Evolutionary conservation across 2,329 filamentous ascomycete genomes (phyloP).

Genomic region (Macrophomina pseudophaseolina): DNA sequence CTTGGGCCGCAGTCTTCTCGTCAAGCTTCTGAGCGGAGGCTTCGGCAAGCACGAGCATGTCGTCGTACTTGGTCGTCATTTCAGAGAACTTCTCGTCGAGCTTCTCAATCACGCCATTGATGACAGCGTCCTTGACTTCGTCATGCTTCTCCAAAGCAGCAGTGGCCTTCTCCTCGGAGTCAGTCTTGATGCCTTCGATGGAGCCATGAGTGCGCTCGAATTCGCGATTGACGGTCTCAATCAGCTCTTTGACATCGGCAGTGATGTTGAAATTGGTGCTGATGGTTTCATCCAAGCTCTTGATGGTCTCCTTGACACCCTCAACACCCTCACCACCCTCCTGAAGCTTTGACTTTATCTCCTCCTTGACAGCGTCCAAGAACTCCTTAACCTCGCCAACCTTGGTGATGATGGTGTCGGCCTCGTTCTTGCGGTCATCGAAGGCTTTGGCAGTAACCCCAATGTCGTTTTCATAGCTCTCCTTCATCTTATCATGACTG

Average conservation of each 20-base stretch:
- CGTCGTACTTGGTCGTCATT: constrained; percentile 85
- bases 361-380: constrained; percentile 77
- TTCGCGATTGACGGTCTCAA: constrained; percentile 78
- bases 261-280: constrained; percentile 51
- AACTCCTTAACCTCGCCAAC: constrained; percentile 79
- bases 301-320: constrained; percentile 63
- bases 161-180: constrained; percentile 67
- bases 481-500: constrained; percentile 70
- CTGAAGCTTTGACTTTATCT: constrained; percentile 76
- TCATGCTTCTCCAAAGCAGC: constrained; percentile 64
- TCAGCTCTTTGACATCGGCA: constrained; percentile 62
- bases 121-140: constrained; percentile 60
- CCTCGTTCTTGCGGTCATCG: constrained; percentile 83
- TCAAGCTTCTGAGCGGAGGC: constrained; percentile 75
- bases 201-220: constrained; percentile 85
- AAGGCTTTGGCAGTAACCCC: constrained; percentile 78
- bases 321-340: constrained; percentile 72
- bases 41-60: constrained; percentile 75
- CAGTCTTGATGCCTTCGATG: constrained; percentile 80
- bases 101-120: constrained; percentile 60
- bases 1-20: constrained; percentile 72
- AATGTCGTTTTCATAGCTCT: constrained; percentile 74
- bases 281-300: constrained; percentile 73
- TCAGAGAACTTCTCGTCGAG: constrained; percentile 80
- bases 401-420: constrained; percentile 75